phyloP scores from a whole-genome alignment of 2,329 filamentous ascomycete genomes.

The Diaporthe batatas region DNA sequence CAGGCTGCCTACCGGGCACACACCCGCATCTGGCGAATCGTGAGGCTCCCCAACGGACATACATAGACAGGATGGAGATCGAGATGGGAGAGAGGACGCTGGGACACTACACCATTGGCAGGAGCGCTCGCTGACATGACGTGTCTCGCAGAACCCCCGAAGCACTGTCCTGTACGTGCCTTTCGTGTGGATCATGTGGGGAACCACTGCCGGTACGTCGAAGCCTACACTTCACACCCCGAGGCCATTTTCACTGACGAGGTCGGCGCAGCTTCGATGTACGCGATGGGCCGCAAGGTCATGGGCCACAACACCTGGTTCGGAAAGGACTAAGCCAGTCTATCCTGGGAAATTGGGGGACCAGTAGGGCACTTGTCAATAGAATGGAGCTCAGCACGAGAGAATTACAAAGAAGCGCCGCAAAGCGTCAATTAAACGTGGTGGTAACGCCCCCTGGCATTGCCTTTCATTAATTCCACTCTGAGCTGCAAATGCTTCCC shows the following conservation, averaged over 20 bases:
- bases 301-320: slow-evolving; percentile 86
- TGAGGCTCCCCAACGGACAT: slow-evolving; percentile 59
- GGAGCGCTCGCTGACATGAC: slow-evolving; percentile 45
- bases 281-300: slow-evolving; percentile 80
- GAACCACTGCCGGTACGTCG: slow-evolving; percentile 71
- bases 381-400: slow-evolving; percentile 32
- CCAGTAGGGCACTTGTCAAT: slow-evolving; percentile 13
- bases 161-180: slow-evolving; percentile 76
- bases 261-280: slow-evolving; percentile 65
- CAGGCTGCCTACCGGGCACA: slow-evolving; percentile 78
- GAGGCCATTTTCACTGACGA: slow-evolving; percentile 45
- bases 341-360: background rate
- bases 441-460: slow-evolving; percentile 26
- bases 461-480: slow-evolving; percentile 38
- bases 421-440: slow-evolving; percentile 12
- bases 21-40: slow-evolving; percentile 82
- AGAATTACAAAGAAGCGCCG: slow-evolving; percentile 35
- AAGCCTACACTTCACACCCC: background rate
- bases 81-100: slow-evolving; percentile 25
- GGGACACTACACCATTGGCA: background rate
- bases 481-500: slow-evolving; percentile 19
- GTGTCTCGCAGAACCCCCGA: slow-evolving; percentile 68
- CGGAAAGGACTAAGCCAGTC: slow-evolving; percentile 62
- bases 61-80: slow-evolving; percentile 2
- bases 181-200: slow-evolving; percentile 76